Conservation (phyloP, 495 filamentous ascomycete species). For the Talaromyces stipitatus region DNA sequence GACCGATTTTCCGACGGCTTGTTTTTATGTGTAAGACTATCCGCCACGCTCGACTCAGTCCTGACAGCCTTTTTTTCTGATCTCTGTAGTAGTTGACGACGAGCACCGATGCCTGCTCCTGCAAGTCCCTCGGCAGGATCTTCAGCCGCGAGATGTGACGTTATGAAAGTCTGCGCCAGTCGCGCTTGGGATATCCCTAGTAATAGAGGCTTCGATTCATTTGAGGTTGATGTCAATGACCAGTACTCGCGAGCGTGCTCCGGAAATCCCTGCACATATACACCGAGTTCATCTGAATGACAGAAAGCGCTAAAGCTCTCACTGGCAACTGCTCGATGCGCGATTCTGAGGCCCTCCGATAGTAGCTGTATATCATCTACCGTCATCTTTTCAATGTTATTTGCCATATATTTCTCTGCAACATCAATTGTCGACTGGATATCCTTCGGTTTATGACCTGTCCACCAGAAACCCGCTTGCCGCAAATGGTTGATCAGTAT, state of each 20-base stretch:
- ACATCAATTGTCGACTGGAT: conserved; percentile 54
- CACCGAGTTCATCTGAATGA: conserved; percentile 65
- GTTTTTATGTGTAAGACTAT: conserved; percentile 11
- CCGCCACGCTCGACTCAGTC: conserved; percentile 2
- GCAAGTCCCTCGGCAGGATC: conserved; percentile 47
- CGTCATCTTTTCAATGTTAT: conserved; percentile 43
- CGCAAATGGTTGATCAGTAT: conserved; percentile 69
- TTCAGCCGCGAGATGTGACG: conserved; percentile 34
- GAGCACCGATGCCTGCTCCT: conserved; percentile 36
- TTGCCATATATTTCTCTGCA: conserved; percentile 54
- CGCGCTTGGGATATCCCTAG: conserved; percentile 51
- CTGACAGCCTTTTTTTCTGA: conserved; percentile 9
- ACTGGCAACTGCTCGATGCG: conserved; percentile 50
- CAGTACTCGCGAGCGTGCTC: conserved; percentile 46
- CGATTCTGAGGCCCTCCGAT: conserved; percentile 52
- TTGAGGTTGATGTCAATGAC: conserved; percentile 45
- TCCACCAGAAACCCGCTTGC: conserved; percentile 87
- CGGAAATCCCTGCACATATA: conserved; percentile 58
- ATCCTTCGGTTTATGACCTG: conserved; percentile 59
- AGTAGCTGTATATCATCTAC: conserved; percentile 53
- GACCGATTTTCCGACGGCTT: conserved; percentile 22
- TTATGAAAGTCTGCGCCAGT: conserved; percentile 52
- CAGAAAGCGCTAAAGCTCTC: conserved; percentile 58
- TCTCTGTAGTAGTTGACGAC: conserved; percentile 21
- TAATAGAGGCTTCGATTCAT: conserved; percentile 26